A percentile compares a stretch with the other conserved stretches of the same genome.
Conservation (phyloP, 2,329 filamentous ascomycete species). For the Colletotrichum higginsianum region DNA sequence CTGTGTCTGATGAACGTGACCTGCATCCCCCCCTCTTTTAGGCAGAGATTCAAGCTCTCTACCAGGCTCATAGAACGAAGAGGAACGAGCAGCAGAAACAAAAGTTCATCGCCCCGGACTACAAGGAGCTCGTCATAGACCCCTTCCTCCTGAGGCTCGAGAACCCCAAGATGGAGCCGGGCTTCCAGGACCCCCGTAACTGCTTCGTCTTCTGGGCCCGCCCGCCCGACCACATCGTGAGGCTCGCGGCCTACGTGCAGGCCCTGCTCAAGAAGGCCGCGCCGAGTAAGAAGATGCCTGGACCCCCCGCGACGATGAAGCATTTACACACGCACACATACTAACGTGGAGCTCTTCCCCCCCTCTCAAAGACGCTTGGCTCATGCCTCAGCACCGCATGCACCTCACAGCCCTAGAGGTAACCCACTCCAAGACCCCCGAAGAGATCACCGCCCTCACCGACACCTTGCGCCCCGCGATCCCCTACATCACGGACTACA, state of each 20-base stretch:
- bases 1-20: slow-evolving; percentile 6
- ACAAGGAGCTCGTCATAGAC: slow-evolving; percentile 81
- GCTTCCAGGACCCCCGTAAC: slow-evolving; percentile 82
- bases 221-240: slow-evolving; percentile 79
- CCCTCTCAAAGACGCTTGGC: slow-evolving; percentile 77
- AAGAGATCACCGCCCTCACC: slow-evolving; percentile 77
- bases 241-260: slow-evolving; percentile 80
- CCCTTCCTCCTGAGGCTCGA: slow-evolving; percentile 80
- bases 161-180: slow-evolving; percentile 73
- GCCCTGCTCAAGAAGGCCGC: slow-evolving; percentile 73
- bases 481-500: slow-evolving; percentile 75
- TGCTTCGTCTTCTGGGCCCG: slow-evolving; percentile 92
- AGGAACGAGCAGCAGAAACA: slow-evolving; percentile 83
- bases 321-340: not conserved
- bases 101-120: slow-evolving; percentile 79
- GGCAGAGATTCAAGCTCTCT: slow-evolving; percentile 79
- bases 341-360: not conserved
- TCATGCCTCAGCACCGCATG: slow-evolving; percentile 84
- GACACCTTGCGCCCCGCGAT: slow-evolving; percentile 69
- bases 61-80: slow-evolving; percentile 79
- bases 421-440: slow-evolving; percentile 81
- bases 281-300: slow-evolving; percentile 71
- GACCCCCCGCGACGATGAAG: not conserved
- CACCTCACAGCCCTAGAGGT: slow-evolving; percentile 91
- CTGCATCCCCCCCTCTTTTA: slow-evolving; percentile 49